A percentile compares a stretch with the other conserved stretches of the same genome.
phyloP scores from a whole-genome alignment of 2,329 filamentous ascomycete species.

The Talaromyces sp. region DNA sequence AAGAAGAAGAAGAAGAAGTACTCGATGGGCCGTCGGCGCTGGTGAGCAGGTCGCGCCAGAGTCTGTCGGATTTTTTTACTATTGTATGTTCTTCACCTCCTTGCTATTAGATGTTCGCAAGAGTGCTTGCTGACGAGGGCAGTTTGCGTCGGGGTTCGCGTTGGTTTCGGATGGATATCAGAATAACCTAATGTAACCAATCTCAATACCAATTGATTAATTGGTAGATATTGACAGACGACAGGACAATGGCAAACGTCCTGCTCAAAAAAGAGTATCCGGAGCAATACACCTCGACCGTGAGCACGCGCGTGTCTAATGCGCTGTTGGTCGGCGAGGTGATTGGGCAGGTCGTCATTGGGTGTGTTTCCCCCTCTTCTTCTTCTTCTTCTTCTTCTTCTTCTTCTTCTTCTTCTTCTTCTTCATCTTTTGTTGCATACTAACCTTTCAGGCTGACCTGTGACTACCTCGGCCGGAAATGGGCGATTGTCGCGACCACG shows the following conservation, averaged over 20 bases:
- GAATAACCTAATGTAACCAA: conserved; percentile 22
- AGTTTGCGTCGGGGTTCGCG: conserved; percentile 25
- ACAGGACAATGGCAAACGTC: conserved; percentile 25
- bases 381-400: neutral
- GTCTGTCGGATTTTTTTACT: conserved; percentile 23
- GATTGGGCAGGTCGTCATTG: conserved; percentile 22
- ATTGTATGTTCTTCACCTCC: conserved; percentile 15
- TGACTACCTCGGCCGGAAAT: conserved; percentile 44
- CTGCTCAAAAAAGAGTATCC: conserved; percentile 23
- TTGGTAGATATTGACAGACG: neutral
- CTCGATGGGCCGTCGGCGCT: conserved; percentile 9
- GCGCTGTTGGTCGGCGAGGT: conserved; percentile 24
- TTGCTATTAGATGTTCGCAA: neutral
- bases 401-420: neutral
- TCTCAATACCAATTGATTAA: neutral
- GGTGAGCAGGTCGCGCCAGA: conserved; percentile 19
- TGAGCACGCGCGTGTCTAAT: conserved; percentile 26
- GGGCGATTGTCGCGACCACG: conserved; percentile 43
- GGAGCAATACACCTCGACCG: conserved; percentile 19
- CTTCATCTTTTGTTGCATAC: neutral
- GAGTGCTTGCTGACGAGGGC: neutral
- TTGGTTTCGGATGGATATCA: conserved; percentile 28
- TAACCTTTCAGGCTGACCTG: conserved; percentile 28
- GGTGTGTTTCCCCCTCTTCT: conserved; percentile 13
- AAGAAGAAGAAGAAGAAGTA: neutral